phyloP scores from a whole-genome alignment of 805 yeast genomes.

The Ogataea sp. region DNA sequence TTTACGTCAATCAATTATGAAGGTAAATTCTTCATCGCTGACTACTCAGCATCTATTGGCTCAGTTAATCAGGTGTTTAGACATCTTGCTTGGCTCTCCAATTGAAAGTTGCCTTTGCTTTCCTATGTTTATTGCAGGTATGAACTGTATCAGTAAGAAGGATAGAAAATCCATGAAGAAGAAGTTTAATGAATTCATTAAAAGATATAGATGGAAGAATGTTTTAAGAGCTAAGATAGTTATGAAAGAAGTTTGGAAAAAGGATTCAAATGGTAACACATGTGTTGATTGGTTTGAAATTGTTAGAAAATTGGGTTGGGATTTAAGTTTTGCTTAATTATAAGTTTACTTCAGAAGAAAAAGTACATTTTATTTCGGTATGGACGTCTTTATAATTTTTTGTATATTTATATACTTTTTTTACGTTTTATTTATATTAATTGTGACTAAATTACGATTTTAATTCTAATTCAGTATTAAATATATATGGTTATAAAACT shows the following conservation, averaged over 20 bases:
- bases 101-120: constrained; percentile 69
- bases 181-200: constrained; percentile 47
- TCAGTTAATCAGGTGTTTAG: constrained; percentile 49
- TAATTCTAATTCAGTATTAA: too few species aligned
- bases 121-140: constrained; percentile 73
- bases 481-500: too few species aligned
- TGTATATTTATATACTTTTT: neutral
- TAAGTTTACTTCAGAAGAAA: too few species aligned
- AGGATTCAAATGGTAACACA: constrained; percentile 42
- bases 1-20: constrained; percentile 55
- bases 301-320: constrained; percentile 65
- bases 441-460: too few species aligned
- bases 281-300: constrained; percentile 70
- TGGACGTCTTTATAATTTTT: neutral
- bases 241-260: constrained; percentile 41
- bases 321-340: constrained; percentile 55
- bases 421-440: too few species aligned
- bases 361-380: too few species aligned
- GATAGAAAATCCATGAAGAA: constrained; percentile 44
- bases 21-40: constrained; percentile 50
- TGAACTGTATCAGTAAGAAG: constrained; percentile 47
- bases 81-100: constrained; percentile 52
- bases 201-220: constrained; percentile 64
- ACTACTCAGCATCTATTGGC: constrained; percentile 53
- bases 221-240: constrained; percentile 35